Percentiles rank a stretch among this genome's conserved stretches.
phyloP scores from a whole-genome alignment of 176 grass and related monocot species.

The Microstegium vimineum region DNA sequence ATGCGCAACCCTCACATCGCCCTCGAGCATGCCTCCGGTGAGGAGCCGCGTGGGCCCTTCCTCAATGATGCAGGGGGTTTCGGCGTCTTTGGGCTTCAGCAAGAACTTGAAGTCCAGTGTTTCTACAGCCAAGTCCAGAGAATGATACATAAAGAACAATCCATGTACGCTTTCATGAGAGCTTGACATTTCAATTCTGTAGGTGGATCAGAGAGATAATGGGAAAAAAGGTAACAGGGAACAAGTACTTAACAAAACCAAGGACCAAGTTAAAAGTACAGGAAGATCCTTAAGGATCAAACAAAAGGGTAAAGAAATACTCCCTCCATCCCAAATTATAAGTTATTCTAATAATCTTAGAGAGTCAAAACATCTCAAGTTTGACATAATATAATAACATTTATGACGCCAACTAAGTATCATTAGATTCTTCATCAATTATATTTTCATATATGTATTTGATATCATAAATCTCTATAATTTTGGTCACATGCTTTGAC shows the following conservation, averaged over 20 bases:
- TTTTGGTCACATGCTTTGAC: too few relatives aligned
- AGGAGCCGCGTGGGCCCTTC: conserved; percentile 65
- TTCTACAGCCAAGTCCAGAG: conserved; percentile 42
- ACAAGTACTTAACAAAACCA: neutral
- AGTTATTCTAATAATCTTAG: too few relatives aligned
- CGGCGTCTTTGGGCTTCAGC: conserved; percentile 75
- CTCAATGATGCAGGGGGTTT: conserved; percentile 65
- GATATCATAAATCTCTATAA: too few relatives aligned
- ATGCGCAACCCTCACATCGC: conserved; percentile 66
- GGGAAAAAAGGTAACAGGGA: neutral
- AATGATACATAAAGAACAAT: neutral
- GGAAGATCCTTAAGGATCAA: neutral
- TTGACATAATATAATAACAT: too few relatives aligned
- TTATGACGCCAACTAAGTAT: too few relatives aligned
- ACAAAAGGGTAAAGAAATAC: neutral
- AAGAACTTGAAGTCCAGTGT: conserved; percentile 93
- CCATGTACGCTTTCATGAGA: neutral
- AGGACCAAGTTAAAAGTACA: neutral
- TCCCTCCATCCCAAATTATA: too few relatives aligned
- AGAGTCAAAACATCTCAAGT: too few relatives aligned
- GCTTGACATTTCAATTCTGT: neutral
- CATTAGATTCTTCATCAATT: too few relatives aligned
- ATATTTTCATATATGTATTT: too few relatives aligned
- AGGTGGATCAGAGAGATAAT: neutral
- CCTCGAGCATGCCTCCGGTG: conserved; percentile 81